These are phyloP conservation scores for Amanita fuliginea DNA, from an alignment of 768 basidiomycete species.

Conservation along the genomic window DNA sequence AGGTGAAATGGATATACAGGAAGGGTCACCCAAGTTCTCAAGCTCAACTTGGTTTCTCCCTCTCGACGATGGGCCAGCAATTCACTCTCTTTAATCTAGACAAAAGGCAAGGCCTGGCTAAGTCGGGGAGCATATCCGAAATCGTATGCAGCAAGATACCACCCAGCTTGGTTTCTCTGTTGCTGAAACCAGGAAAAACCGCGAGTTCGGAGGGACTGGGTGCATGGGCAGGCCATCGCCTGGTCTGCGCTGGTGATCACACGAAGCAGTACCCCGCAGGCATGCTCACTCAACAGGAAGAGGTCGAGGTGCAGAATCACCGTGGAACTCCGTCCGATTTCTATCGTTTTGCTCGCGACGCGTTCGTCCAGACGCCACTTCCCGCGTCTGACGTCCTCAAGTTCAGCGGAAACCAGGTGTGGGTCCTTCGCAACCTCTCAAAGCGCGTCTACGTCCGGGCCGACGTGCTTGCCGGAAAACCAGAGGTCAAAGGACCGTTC, in stretches of 20 bases:
- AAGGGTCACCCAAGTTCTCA: background rate
- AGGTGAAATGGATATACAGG: background rate
- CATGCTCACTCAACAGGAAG: background rate
- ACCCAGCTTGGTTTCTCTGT: background rate
- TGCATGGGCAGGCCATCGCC: slow-evolving; percentile 4
- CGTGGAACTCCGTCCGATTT: background rate
- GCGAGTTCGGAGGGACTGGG: background rate
- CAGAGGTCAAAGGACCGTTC: background rate
- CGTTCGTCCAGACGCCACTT: background rate
- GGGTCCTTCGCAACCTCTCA: slow-evolving; percentile 6
- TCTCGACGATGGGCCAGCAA: background rate
- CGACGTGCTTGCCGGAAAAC: slow-evolving; percentile 5
- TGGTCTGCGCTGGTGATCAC: slow-evolving; percentile 1
- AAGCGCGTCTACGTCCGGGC: slow-evolving; percentile 6
- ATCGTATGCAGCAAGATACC: slow-evolving; percentile 1
- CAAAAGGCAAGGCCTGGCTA: background rate
- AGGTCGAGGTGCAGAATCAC: background rate
- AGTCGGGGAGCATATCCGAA: background rate
- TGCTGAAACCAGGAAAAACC: background rate
- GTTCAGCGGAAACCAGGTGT: background rate
- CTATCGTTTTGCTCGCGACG: background rate
- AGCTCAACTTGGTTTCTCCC: background rate
- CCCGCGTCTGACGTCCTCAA: background rate
- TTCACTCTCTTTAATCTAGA: slow-evolving; percentile 4
- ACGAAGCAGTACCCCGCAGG: slow-evolving; percentile 1